A percentile compares a stretch with the other conserved stretches of the same genome.
These are phyloP conservation scores for Peronospora farinosa DNA, from an alignment of 352 stramenopile species.

Conservation along the genomic window DNA sequence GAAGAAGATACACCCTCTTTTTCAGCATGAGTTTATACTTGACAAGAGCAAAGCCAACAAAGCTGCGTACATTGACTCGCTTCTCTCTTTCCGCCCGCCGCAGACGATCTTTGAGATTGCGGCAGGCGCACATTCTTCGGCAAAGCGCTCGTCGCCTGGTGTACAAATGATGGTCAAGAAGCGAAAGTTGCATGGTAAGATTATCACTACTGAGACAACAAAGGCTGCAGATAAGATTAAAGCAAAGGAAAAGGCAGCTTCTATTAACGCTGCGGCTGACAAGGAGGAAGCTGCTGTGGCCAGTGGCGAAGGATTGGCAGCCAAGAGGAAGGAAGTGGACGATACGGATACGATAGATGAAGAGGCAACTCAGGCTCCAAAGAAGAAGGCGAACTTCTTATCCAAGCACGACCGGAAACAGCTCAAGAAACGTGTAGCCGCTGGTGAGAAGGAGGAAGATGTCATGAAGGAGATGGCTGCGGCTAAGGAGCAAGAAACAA, in stretches of 20 bases:
- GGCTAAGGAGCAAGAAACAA: conserved; percentile 38
- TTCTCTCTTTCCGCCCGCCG: conserved; percentile 90
- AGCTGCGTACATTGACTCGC: conserved; percentile 88
- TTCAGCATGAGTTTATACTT: conserved; percentile 82
- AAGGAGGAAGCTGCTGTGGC: conserved; percentile 19
- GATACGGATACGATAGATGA: conserved; percentile 5
- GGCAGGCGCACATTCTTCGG: conserved; percentile 66
- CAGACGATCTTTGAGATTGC: conserved; percentile 96
- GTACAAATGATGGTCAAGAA: conserved; percentile 87
- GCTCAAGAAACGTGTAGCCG: conserved; percentile 86
- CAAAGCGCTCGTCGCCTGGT: conserved; percentile 67
- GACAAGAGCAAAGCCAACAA: conserved; percentile 73
- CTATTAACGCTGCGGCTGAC: conserved; percentile 29
- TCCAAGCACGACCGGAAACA: conserved; percentile 93
- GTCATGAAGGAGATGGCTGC: conserved; percentile 55
- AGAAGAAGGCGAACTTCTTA: conserved; percentile 81
- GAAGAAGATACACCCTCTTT: conserved; percentile 91
- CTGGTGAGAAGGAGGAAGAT: conserved; percentile 67
- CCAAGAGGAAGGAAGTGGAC: conserved; percentile 10
- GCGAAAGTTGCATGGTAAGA: conserved; percentile 76
- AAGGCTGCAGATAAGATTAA: conserved; percentile 35
- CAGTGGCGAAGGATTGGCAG: conserved; percentile 7
- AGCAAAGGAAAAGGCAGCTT: conserved; percentile 32
- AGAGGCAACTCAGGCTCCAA: conserved; percentile 5
- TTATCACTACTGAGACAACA: conserved; percentile 74